Conservation (phyloP, 2,329 filamentous ascomycete species). For the Diaporthe ilicicola region DNA sequence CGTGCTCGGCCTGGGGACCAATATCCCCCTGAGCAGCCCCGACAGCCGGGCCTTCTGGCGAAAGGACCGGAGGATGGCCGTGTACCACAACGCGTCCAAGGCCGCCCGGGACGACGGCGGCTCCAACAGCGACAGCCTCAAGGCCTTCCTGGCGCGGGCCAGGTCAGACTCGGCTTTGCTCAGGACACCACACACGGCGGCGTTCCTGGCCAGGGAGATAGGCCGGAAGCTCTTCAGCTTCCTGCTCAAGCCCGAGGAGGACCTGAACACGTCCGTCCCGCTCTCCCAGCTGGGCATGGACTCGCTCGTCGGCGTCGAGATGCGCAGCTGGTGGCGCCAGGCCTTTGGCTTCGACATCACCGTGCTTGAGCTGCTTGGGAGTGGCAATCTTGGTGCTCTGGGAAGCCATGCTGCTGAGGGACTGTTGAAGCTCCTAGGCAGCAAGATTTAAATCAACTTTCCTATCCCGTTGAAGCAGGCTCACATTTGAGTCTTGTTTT, state of each 20-base stretch:
- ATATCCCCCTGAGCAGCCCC: not conserved
- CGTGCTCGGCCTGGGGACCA: not conserved
- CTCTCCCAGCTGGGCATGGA: constrained; percentile 27
- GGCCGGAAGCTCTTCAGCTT: constrained; percentile 20
- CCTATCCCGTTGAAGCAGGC: no score
- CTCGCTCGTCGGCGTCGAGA: constrained; percentile 23
- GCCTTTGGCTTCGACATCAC: not conserved
- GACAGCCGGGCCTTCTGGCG: constrained; percentile 7
- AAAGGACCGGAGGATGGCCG: constrained; percentile 6
- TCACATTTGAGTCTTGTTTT: no score
- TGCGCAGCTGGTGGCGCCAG: constrained; percentile 32
- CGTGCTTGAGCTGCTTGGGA: not conserved
- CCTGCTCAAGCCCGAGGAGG: constrained; percentile 2
- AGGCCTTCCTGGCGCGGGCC: not conserved
- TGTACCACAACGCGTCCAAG: constrained; percentile 26
- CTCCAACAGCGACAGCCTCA: not conserved
- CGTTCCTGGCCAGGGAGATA: not conserved
- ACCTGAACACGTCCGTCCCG: constrained; percentile 6
- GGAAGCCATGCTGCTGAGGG: not conserved
- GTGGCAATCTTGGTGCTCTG: not conserved
- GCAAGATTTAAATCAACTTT: no score
- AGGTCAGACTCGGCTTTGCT: not conserved
- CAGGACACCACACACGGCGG: not conserved
- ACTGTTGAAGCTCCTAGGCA: not conserved
- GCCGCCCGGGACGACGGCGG: not conserved